Conservation (phyloP, 2,329 filamentous ascomycete genomes). For the Calonectria naviculata region DNA sequence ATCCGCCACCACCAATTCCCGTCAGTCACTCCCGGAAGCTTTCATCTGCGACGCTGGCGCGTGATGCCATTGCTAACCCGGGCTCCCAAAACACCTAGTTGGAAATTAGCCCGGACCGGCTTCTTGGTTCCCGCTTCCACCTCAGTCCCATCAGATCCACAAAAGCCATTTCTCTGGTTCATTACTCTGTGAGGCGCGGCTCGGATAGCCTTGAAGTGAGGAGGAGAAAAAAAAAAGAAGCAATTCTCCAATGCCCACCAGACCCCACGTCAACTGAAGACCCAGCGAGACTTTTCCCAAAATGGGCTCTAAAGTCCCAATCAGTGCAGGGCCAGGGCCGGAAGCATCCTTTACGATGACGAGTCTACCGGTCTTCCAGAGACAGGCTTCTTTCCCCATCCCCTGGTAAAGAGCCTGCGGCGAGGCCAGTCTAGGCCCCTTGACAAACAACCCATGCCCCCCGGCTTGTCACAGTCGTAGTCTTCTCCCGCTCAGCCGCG, state of each 20-base stretch:
- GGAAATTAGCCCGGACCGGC: constrained; percentile 20
- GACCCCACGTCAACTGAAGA: constrained; percentile 14
- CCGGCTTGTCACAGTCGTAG: constrained; percentile 11
- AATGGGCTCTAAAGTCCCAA: background rate
- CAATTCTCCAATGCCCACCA: constrained; percentile 10
- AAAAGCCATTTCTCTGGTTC: constrained; percentile 25
- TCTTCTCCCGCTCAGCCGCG: constrained; percentile 32
- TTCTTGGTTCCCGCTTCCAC: constrained; percentile 27
- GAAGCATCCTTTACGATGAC: constrained; percentile 10
- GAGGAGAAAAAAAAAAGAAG: constrained; percentile 18
- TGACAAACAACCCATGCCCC: background rate
- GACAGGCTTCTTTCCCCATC: background rate
- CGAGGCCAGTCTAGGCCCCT: constrained; percentile 9
- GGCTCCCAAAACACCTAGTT: constrained; percentile 15
- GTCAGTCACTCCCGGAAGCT: background rate
- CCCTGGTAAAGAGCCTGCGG: background rate
- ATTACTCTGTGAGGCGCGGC: constrained; percentile 31
- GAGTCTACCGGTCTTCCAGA: constrained; percentile 2
- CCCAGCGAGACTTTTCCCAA: background rate
- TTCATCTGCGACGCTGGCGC: constrained; percentile 23
- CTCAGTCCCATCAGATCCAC: constrained; percentile 25
- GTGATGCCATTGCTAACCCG: constrained; percentile 25
- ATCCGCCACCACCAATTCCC: background rate
- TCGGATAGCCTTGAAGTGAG: constrained; percentile 15
- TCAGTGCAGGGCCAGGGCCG: background rate